Evolutionary conservation across 352 stramenopile genomes (phyloP), one percentile per base, ranked within the genome.

Genomic region (Aphanomyces stellatus): DNA sequence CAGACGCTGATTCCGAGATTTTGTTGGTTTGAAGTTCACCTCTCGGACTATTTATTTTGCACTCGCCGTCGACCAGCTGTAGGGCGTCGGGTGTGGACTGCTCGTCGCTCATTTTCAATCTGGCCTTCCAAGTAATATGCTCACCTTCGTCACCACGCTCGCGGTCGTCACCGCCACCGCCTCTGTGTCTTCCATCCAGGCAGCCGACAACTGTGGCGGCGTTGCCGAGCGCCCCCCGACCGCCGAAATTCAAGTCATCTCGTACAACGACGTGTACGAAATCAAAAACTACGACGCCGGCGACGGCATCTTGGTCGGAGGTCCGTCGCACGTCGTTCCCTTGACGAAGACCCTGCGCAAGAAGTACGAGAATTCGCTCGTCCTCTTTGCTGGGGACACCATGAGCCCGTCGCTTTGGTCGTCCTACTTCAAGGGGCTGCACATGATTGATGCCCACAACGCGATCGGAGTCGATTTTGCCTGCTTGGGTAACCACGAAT

Each of bases 191-290:
- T 8, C 35, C 17, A n/a, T 24, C 22, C 8, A 10, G 19, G 5
- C 17, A 15, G 57, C 57, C 37, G 40, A 22, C 25, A 57, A 33
- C 46, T 61, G 59, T 28, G 59, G 19, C 43, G 13, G 37, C 51
- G 34, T 17, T n/a, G 43, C 35, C 3, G 67, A 41, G 41, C 82
- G 81, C 63, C 76, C 74, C 33, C 33, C 72, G 48, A 83, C 75
- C 4, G 81, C 79, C n/a, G 73, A 71, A 15, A 56, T 91, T 61
- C 81, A 91, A 65, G 72, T 91, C 42, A 51, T 91, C 55, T 79
- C 82, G 51, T 90, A 90, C 71, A 88, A 88, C 57, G 83, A 90
- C 51, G 83, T 92, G 8, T 92, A 92, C 71, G 83, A 92, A 62
- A 76, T 92, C 77, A 70, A 82, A 49, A 80, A 82, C 66, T 82